These are phyloP conservation scores for Skeletonema marinoi DNA, from an alignment of 108 stramenopile species.

Conservation along the genomic window DNA sequence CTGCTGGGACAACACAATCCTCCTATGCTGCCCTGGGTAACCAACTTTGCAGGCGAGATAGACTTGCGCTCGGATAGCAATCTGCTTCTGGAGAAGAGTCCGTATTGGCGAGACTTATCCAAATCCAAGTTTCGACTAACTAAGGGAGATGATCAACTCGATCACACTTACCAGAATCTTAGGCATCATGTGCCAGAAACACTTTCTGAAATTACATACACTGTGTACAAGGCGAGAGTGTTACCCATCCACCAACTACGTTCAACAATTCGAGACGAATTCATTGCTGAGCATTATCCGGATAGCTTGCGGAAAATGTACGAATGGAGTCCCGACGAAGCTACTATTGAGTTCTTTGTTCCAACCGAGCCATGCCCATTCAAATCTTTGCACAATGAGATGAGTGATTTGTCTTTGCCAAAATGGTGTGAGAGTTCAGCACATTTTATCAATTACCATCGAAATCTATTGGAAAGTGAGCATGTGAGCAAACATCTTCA, in stretches of 20 bases:
- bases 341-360: slow-evolving; percentile 70
- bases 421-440: slow-evolving; percentile 37
- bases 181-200: slow-evolving; percentile 75
- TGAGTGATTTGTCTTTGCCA: slow-evolving; percentile 44
- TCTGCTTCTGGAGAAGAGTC: neutral
- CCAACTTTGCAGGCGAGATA: slow-evolving; percentile 48
- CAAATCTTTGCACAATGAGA: slow-evolving; percentile 37
- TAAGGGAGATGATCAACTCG: slow-evolving; percentile 79
- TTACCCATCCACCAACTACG: slow-evolving; percentile 48
- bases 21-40: slow-evolving; percentile 77
- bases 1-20: slow-evolving; percentile 66
- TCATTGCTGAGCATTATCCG: slow-evolving; percentile 76
- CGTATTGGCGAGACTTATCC: slow-evolving; percentile 34
- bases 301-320: slow-evolving; percentile 56
- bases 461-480: slow-evolving; percentile 57
- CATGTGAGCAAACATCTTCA: slow-evolving; percentile 56
- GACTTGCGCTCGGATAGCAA: slow-evolving; percentile 5
- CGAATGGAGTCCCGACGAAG: slow-evolving; percentile 79
- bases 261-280: slow-evolving; percentile 56
- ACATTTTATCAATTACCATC: slow-evolving; percentile 48
- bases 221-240: slow-evolving; percentile 62
- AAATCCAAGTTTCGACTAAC: slow-evolving; percentile 67
- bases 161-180: slow-evolving; percentile 56
- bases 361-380: slow-evolving; percentile 54
- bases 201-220: slow-evolving; percentile 70